Base-by-base conservation (phyloP, 2,329 filamentous ascomycete species). In the Ophiostoma australiae region DNA sequence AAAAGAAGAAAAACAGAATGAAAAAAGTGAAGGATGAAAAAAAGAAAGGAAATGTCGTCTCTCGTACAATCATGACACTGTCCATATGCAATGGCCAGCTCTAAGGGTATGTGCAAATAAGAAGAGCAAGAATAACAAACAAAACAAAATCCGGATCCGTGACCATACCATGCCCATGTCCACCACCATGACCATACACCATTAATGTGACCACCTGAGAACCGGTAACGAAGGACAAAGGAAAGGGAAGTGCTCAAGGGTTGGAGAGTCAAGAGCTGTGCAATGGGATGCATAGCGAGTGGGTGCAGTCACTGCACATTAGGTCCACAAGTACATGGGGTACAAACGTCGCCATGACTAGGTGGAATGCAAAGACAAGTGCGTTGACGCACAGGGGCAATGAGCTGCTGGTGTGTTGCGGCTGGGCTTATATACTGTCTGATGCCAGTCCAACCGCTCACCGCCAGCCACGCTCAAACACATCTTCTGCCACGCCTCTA, bases 101-200 rank as follows among this genome's bases (percentile, higher is more conserved):
- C 33, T 41, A 41, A 66, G 63, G 63, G 63, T 66, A 66, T 66
- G 63, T 65, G 39, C 66, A 69, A 65, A 71, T 23, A 33, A 69
- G 23, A 65, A 71, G n/a, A 20, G 37, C 63, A 70, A 52, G 23
- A 70, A 67, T n/a, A 68, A 33, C 27, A 70, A 39, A 52, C 31
- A 58, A 27, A 41, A 44, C 23, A 31, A 7, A 13, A 55, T 10
- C n/a, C 52, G 23, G 52, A 58, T 20, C 52, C n/a, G 52, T 27
- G 52, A 58, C 52, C 58, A 63, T 31, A 35, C 58, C 58, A 63
- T 63, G 63, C 39, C 58, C 52, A 55, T 55, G 52, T 10, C 52
- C 52, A 44, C 63, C 33, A 39, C 35, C 52, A 52, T 37, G 41
- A 67, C 27, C 35, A 44, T 20, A 52, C 39, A 37, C 69, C 69